Base-by-base conservation (phyloP, 768 basidiomycete species). In the Dentipellis sp. region DNA sequence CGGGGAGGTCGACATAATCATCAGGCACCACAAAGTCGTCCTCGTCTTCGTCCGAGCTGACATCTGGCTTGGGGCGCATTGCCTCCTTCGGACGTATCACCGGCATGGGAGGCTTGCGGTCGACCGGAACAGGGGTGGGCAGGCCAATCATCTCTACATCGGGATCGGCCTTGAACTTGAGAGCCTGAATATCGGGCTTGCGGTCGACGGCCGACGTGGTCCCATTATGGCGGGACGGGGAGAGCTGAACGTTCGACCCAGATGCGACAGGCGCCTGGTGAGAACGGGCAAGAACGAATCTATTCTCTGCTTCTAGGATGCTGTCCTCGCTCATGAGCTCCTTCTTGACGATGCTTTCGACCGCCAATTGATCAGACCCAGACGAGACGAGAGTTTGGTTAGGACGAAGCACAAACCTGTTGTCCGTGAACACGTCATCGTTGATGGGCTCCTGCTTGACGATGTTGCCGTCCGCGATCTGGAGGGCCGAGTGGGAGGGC, bases 241-340 rank as follows among this genome's bases (percentile, higher is more conserved):
- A 19, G 10, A 64, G 54, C 7, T 50, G 42, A 10, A 58, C 58
- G 21, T 59, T 60, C 22, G 62, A 67, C 12, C 65, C 62, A 9
- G 65, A 66, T 12, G 65, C 64, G 34, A 59, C 21, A 19, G 59
- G 54, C 1, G 29, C 53, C 21, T 21, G 17, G 14, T 12, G 45
- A 19, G 39, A 40, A 22, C n/a, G 51, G 21, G 47, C 3, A 40
- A 37, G 39, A 39, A 57, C 23, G 19, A 19, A 17, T 17, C 12
- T 22, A 37, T 22, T 50, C n/a, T 21, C 34, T 12, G 16, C 22
- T 3, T 34, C 11, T 10, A 29, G 9, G 50, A 47, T 39, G 35
- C 35, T 16, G 48, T 16, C n/a, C 52, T 59, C 56, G 51, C 61
- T 50, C 52, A 47, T 50, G 22, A 48, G 51, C 52, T 56, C 22